A percentile compares a stretch with the other conserved stretches of the same genome.
These are phyloP conservation scores for Sideroxylon spinosum DNA, from an alignment of 179 eudicot genomes.

Conservation along the genomic window DNA sequence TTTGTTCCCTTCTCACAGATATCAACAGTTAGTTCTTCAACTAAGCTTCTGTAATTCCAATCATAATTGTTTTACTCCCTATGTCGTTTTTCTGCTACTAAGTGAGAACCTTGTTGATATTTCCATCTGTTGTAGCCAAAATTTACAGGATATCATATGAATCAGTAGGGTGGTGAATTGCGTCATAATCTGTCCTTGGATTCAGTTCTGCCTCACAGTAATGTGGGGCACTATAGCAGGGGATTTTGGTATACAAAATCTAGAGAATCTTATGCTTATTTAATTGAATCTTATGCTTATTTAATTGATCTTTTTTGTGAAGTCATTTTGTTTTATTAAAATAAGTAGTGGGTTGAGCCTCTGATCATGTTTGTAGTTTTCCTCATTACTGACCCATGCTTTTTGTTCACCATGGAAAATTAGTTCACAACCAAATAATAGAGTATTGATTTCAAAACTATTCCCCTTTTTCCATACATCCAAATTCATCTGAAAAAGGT, in stretches of 20 bases:
- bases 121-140: neutral
- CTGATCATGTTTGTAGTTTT: neutral
- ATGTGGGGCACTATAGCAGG: too few species aligned
- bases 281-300: neutral
- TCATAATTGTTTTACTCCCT: neutral
- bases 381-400: neutral
- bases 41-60: neutral
- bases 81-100: neutral
- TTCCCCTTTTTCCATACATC: neutral
- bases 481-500: neutral
- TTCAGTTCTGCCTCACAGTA: neutral
- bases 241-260: neutral
- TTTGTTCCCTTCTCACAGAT: conserved; percentile 96
- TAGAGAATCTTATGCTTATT: neutral
- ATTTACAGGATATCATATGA: neutral
- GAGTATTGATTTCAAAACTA: neutral
- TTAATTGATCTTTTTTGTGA: neutral
- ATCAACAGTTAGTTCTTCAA: conserved; percentile 57
- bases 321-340: neutral
- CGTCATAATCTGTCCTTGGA: neutral
- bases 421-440: neutral
- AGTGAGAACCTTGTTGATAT: neutral
- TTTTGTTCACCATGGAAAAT: neutral
- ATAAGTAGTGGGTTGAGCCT: neutral
- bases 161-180: neutral